Conservation (phyloP, 2,329 filamentous ascomycete genomes). For the Apiospora hydei region DNA sequence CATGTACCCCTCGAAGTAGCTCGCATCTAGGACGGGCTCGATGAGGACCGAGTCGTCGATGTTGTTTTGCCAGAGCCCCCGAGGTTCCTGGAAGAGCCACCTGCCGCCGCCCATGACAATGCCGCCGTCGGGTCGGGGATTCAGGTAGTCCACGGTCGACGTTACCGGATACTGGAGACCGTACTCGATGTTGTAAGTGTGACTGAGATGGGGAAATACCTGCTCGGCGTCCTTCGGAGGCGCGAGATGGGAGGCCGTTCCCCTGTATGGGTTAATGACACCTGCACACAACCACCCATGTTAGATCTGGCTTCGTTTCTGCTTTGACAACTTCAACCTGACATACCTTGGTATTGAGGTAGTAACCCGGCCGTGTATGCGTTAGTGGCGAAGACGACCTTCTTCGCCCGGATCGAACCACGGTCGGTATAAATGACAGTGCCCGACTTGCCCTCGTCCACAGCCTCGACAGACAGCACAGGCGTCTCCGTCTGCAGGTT, state of each 20-base stretch:
- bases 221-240: conserved; percentile 25
- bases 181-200: conserved; percentile 33
- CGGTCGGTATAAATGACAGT: conserved; percentile 28
- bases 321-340: not conserved
- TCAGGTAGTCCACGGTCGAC: conserved; percentile 36
- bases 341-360: conserved; percentile 28
- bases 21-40: conserved; percentile 37
- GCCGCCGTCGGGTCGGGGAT: conserved; percentile 39
- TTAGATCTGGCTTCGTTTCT: not conserved
- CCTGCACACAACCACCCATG: not conserved
- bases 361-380: conserved; percentile 33
- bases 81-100: conserved; percentile 38
- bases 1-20: conserved; percentile 52
- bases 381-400: conserved; percentile 34
- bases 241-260: conserved; percentile 30
- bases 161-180: conserved; percentile 1
- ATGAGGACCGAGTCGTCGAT: conserved; percentile 49
- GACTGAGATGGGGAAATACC: conserved; percentile 30
- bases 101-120: conserved; percentile 48
- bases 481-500: conserved; percentile 35
- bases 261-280: conserved; percentile 30
- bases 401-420: conserved; percentile 30
- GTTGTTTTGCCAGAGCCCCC: conserved; percentile 47
- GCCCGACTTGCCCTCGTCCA: conserved; percentile 18
- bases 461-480: conserved; percentile 26